These are phyloP conservation scores for Flaveria linearis DNA, from an alignment of 129 eudicot genomes.

Conservation along the genomic window DNA sequence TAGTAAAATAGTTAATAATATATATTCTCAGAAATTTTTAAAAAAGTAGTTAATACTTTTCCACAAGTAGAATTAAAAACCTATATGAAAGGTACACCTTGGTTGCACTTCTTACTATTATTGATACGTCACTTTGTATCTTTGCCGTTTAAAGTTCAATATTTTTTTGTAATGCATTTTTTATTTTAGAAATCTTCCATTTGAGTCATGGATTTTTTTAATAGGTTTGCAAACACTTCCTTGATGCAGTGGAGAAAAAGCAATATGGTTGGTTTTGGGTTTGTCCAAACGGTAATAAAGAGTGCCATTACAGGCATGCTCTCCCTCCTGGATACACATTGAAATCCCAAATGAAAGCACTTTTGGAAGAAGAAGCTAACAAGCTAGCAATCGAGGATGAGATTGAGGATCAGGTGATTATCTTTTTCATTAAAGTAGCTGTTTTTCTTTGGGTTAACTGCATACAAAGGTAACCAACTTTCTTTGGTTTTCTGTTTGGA, in stretches of 20 bases:
- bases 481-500: background rate
- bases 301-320: slow-evolving; percentile 90
- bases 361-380: slow-evolving; percentile 63
- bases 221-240: slow-evolving; percentile 67
- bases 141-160: too few relatives aligned
- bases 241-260: slow-evolving; percentile 93
- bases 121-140: too few relatives aligned
- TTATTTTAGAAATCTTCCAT: background rate
- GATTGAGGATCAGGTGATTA: slow-evolving; percentile 56
- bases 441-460: too few relatives aligned
- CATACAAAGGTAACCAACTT: too few relatives aligned
- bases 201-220: slow-evolving; percentile 19
- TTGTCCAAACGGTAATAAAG: slow-evolving; percentile 93
- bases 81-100: too few relatives aligned
- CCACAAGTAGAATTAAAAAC: too few relatives aligned
- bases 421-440: background rate
- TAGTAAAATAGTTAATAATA: too few relatives aligned
- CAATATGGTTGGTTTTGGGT: slow-evolving; percentile 99
- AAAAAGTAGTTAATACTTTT: too few relatives aligned
- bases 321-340: slow-evolving; percentile 82
- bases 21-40: too few relatives aligned
- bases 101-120: too few relatives aligned
- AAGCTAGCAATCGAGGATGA: slow-evolving; percentile 66
- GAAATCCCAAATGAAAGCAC: slow-evolving; percentile 72
- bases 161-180: too few relatives aligned